Percentiles rank a stretch among this genome's conserved stretches.
These are phyloP conservation scores for Cryptococcus sp. DNA, from an alignment of 1,284 basidiomycete species.

Conservation along the genomic window DNA sequence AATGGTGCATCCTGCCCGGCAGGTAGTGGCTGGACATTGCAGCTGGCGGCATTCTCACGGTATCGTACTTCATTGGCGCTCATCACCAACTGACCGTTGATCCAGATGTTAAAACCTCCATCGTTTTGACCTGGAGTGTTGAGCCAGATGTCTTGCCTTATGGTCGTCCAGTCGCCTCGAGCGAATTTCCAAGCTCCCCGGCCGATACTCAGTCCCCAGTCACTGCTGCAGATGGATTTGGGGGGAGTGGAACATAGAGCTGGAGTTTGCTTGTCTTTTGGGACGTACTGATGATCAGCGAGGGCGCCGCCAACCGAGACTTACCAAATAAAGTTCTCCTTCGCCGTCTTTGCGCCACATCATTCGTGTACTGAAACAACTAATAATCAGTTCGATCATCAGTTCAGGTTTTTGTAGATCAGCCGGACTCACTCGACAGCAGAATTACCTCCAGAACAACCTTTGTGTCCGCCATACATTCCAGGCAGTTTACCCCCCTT, in stretches of 20 bases:
- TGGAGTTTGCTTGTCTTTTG: slow-evolving; percentile 23
- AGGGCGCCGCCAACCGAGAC: slow-evolving; percentile 6
- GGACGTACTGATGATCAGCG: slow-evolving; percentile 27
- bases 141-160: slow-evolving; percentile 19
- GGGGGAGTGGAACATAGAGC: slow-evolving; percentile 19
- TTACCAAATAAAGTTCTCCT: slow-evolving; percentile 33
- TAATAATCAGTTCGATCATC: slow-evolving; percentile 23
- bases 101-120: slow-evolving; percentile 26
- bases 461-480: slow-evolving; percentile 43
- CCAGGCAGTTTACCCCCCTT: slow-evolving; percentile 51
- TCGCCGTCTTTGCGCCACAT: slow-evolving; percentile 46
- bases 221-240: slow-evolving; percentile 28
- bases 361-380: slow-evolving; percentile 47
- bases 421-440: slow-evolving; percentile 20
- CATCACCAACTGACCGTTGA: slow-evolving; percentile 17
- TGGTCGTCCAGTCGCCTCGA: slow-evolving; percentile 24
- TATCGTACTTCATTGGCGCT: slow-evolving; percentile 16
- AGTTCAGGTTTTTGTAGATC: not conserved
- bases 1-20: too few relatives aligned
- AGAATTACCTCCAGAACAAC: slow-evolving; percentile 45
- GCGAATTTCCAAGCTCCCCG: slow-evolving; percentile 38
- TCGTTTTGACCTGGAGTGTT: slow-evolving; percentile 23
- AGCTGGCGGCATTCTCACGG: slow-evolving; percentile 10
- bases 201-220: slow-evolving; percentile 25
- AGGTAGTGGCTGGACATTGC: not conserved